Base-by-base conservation (phyloP, 2,329 filamentous ascomycete species). In the Sporothrix pseudoabietina region DNA sequence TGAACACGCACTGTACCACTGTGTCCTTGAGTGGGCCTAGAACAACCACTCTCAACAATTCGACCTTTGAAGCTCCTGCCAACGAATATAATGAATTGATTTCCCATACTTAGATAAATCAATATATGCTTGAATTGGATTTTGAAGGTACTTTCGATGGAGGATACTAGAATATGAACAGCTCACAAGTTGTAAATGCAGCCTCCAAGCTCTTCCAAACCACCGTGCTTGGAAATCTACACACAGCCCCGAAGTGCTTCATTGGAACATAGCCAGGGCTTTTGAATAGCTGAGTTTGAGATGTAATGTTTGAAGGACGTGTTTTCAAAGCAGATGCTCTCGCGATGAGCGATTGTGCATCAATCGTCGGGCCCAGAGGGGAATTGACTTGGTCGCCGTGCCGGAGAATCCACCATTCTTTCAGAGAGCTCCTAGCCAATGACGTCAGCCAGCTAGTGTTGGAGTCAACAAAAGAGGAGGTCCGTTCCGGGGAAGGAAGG, bases 361-460 rank as follows among this genome's bases (percentile, higher is more conserved):
- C 39, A 16, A 16, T 66, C 30, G 61, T 47, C 22, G 22, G 16
- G 39, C 22, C 39, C 10, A 22, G 39, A 47, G 61, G 39, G 22
- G 61, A 30, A 7, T 66, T 47, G 61, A 12, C 61, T 10, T 22
- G 39, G 61, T 47, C 61, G 61, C 12, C 47, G n/a, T 39, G 30
- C 26, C 14, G 32, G 54, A 55, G 19, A 35, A 54, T 54, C 59
- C 32, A 39, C n/a, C 59, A 65, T 71, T 49, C 12, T 41, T 26
- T 8, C 39, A 66, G 44, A 35, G 26, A 68, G 59, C 35, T 66
- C 44, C n/a, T 49, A n/a, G 57, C 61, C 52, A 57, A 68, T 72
- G 71, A 72, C 71, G 71, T 72, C 71, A 72, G 52, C 52, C 30
- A 39, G 16, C 65, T 69, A 69, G 61, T 44, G 49, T 41, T 4